Conservation (phyloP, 257 asterid genomes). For the Thymus quinquecostatus region DNA sequence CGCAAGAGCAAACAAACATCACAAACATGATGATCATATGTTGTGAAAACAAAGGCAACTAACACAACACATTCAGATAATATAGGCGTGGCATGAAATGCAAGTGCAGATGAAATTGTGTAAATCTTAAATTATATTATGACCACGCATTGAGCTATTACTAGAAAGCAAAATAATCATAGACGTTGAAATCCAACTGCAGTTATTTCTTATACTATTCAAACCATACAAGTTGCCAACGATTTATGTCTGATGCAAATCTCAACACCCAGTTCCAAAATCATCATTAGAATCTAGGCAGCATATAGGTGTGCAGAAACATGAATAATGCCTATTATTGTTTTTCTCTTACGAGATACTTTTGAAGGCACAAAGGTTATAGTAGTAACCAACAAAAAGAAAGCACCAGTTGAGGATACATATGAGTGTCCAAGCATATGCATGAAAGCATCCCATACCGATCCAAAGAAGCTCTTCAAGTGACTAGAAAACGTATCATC, state of each 20-base stretch:
- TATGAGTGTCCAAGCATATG: conserved; percentile 79
- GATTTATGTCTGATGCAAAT: conserved; percentile 83
- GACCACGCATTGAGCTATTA: not conserved
- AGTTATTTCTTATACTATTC: conserved; percentile 5
- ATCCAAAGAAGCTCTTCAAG: conserved; percentile 74
- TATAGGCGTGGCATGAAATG: conserved; percentile 17
- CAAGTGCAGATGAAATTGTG: conserved; percentile 9
- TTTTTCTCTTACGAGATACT: conserved; percentile 76
- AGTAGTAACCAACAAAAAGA: conserved; percentile 68
- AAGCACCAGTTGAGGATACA: conserved; percentile 77
- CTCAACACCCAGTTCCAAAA: conserved; percentile 90
- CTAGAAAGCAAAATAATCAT: not conserved
- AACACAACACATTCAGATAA: conserved; percentile 5
- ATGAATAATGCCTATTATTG: conserved; percentile 79
- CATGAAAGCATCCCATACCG: conserved; percentile 83
- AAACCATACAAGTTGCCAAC: conserved; percentile 58
- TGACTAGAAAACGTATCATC: conserved; percentile 85
- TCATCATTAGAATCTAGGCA: conserved; percentile 89
- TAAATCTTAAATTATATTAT: not conserved
- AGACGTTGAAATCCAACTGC: not conserved
- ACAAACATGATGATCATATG: not conserved
- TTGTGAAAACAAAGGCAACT: not conserved
- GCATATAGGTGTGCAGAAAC: conserved; percentile 91
- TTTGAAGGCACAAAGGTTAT: conserved; percentile 83
- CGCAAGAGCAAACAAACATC: not conserved